Conservation (phyloP, 257 asterid genomes). For the Ballota nigra region DNA sequence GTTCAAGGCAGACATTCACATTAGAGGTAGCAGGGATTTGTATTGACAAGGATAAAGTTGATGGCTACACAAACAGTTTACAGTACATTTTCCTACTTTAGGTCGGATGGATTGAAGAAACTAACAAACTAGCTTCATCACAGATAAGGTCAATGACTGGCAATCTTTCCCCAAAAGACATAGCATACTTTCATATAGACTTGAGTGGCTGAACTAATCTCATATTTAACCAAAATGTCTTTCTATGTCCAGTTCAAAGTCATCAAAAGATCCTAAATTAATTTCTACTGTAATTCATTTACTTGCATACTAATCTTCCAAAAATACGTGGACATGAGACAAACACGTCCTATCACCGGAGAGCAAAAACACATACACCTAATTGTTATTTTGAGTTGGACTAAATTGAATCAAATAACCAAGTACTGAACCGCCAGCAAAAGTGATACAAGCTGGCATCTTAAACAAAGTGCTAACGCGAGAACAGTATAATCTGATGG, state of each 20-base stretch:
- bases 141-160: neutral
- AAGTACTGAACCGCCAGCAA: neutral
- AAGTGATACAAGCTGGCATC: neutral
- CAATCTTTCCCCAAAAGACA: neutral
- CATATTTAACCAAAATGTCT: neutral
- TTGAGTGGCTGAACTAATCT: slow-evolving; percentile 6
- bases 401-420: neutral
- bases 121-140: slow-evolving; percentile 3
- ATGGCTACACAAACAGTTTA: slow-evolving; percentile 2
- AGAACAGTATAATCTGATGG: neutral
- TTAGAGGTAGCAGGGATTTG: slow-evolving; percentile 9
- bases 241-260: neutral
- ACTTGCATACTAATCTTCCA: neutral
- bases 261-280: slow-evolving; percentile 1
- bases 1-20: slow-evolving; percentile 14
- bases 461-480: neutral
- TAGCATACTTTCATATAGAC: neutral
- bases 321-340: neutral
- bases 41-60: slow-evolving; percentile 1
- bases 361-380: neutral
- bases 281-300: neutral
- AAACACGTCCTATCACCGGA: neutral
- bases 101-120: slow-evolving; percentile 1
- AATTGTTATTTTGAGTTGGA: neutral
- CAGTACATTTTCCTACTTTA: neutral